These are phyloP conservation scores for Rhodotorula sp. DNA, from an alignment of 1,284 basidiomycete species.

Conservation along the genomic window DNA sequence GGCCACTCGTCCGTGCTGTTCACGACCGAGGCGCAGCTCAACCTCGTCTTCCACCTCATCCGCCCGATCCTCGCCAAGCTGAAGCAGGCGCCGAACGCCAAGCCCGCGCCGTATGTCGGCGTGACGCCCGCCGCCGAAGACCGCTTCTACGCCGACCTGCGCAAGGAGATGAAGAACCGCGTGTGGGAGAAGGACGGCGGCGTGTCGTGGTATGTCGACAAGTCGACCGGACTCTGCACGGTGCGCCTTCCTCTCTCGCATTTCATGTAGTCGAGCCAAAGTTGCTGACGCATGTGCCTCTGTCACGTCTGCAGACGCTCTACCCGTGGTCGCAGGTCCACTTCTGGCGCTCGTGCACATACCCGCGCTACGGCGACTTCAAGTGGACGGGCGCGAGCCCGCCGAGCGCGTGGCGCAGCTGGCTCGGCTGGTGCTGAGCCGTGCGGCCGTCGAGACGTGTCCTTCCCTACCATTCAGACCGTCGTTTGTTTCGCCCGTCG, in stretches of 20 bases:
- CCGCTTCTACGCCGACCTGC: slow-evolving; percentile 14
- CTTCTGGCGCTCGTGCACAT: slow-evolving; percentile 40
- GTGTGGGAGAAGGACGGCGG: slow-evolving; percentile 41
- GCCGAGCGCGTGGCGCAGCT: slow-evolving; percentile 4
- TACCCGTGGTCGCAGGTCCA: slow-evolving; percentile 38
- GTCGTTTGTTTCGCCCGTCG: too few species aligned
- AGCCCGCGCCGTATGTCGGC: slow-evolving; percentile 35
- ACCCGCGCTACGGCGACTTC: slow-evolving; percentile 24
- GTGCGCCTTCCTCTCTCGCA: not conserved
- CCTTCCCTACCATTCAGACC: not conserved
- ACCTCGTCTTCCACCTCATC: slow-evolving; percentile 35
- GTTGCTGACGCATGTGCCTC: not conserved
- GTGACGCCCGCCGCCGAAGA: slow-evolving; percentile 33
- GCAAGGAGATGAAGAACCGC: slow-evolving; percentile 36
- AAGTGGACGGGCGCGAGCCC: slow-evolving; percentile 1
- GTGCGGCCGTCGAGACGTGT: not conserved
- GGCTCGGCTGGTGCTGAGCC: slow-evolving; percentile 6
- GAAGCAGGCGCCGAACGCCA: not conserved
- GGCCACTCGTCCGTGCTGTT: slow-evolving; percentile 42
- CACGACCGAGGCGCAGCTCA: slow-evolving; percentile 39
- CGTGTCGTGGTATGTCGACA: slow-evolving; percentile 41
- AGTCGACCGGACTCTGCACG: slow-evolving; percentile 31
- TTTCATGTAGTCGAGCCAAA: not conserved
- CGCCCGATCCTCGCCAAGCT: slow-evolving; percentile 23
- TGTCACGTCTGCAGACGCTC: slow-evolving; percentile 9